These are phyloP conservation scores for Epipyxis sp. DNA, from an alignment of 108 stramenopile species.

Conservation along the genomic window DNA sequence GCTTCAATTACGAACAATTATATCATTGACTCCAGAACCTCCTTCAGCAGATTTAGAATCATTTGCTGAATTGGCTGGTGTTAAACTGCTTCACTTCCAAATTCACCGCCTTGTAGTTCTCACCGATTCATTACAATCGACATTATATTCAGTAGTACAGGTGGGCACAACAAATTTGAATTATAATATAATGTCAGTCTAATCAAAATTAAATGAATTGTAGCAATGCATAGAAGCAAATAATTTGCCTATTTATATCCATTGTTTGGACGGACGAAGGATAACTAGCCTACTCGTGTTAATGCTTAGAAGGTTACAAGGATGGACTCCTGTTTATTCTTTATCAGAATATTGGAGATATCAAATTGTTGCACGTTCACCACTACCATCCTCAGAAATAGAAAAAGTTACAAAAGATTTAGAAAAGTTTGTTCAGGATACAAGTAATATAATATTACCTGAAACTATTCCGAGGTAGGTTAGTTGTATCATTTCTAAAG, in stretches of 20 bases:
- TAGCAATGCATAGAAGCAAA: not conserved
- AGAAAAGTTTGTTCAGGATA: not conserved
- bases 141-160: not conserved
- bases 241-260: not conserved
- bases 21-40: conserved; percentile 9
- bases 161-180: too few relatives aligned
- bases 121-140: not conserved
- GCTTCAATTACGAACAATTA: not conserved
- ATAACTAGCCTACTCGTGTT: not conserved
- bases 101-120: not conserved
- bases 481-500: too few relatives aligned
- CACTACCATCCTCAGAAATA: not conserved
- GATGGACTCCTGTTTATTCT: not conserved
- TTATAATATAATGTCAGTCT: too few relatives aligned
- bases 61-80: not conserved
- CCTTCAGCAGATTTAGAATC: not conserved
- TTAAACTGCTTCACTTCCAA: not conserved
- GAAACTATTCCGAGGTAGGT: not conserved
- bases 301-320: not conserved
- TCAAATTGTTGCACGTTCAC: not conserved
- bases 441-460: not conserved
- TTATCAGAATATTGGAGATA: conserved; percentile 5
- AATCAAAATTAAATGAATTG: too few relatives aligned
- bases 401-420: not conserved
- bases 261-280: not conserved